Percentiles rank a stretch among this genome's conserved stretches.
phyloP scores from a whole-genome alignment of 2,329 filamentous ascomycete genomes.

The Exophiala sideris region DNA sequence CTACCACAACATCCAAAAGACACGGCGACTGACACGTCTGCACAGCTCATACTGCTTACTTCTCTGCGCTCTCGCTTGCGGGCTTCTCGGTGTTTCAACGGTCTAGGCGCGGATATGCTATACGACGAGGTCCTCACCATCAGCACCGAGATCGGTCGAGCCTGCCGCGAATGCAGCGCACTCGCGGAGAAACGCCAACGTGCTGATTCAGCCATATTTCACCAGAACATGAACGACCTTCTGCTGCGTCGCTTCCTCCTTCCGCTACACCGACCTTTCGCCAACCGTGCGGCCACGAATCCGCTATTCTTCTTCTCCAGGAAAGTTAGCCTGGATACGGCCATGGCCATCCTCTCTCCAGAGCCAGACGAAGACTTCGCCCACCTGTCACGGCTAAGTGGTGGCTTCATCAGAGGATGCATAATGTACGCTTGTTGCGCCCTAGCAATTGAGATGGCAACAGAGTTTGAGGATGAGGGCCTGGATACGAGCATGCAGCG shows the following conservation, averaged over 20 bases:
- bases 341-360: constrained; percentile 36
- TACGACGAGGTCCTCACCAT: background rate
- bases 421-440: constrained; percentile 40
- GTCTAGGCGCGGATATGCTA: background rate
- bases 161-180: background rate
- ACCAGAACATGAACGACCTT: constrained; percentile 52
- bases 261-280: constrained; percentile 48
- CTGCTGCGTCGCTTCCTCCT: constrained; percentile 55
- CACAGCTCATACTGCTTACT: constrained; percentile 16
- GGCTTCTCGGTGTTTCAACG: background rate
- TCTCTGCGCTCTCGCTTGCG: background rate
- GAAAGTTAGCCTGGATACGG: constrained; percentile 37
- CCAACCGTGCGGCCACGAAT: constrained; percentile 33
- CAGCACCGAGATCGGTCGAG: background rate
- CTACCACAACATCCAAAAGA: constrained; percentile 9
- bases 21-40: background rate
- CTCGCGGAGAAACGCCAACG: background rate
- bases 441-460: constrained; percentile 47
- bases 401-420: constrained; percentile 37
- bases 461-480: constrained; percentile 36
- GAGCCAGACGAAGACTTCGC: constrained; percentile 29
- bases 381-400: constrained; percentile 33
- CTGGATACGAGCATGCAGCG: constrained; percentile 13
- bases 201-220: constrained; percentile 34
- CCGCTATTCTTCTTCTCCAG: constrained; percentile 38